Base-by-base conservation (phyloP, 805 yeast species). In the Saturnispora quitensis region DNA sequence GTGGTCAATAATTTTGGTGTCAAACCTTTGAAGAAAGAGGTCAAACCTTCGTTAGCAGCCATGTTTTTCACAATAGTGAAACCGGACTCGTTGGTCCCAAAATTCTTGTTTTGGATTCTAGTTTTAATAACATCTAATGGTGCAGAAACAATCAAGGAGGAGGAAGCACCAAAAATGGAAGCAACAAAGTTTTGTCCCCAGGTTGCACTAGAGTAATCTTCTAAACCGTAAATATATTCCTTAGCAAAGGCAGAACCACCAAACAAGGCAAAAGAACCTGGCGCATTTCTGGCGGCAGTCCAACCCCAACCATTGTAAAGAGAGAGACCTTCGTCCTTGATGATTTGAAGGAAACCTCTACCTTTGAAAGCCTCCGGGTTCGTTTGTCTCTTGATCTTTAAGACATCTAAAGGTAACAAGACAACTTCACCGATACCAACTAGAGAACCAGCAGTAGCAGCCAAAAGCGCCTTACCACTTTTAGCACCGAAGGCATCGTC, bases 301-400 rank as follows among this genome's bases (percentile, higher is more conserved):
- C 99, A 93, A 53, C 97, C 98, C 96, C 97, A 90, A 59, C 99
- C 99, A 68, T 97, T 79, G 74, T 93, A 93, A 60, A 93, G 76
- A 24, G 93, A 89, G 54, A 89, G 77, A 18, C 99, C 98, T 73
- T 93, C 99, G 66, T 93, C 99, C 51, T 75, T 65, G 55, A 93
- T 67, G 63, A 93, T 88, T 70, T 79, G 85, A 59, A 90, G 55
- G 73, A 93, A 90, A 10, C 99, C 98, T 75, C 99, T 86, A 61
- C 99, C 99, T 71, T 83, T 85, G 80, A 93, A 93, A n/a, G 98
- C 75, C 71, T 91, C 99, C n/a, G 99, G 99, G 76, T 93, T 93
- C 51, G 99, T 93, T 77, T 93, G 99, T 75, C 98, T 90, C 75
- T 93, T 93, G 72, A 93, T 93, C 76, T 93, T 93, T 67, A 93